Base-by-base conservation (phyloP, 2,329 filamentous ascomycete genomes). In the Stemphylium vesicarium region DNA sequence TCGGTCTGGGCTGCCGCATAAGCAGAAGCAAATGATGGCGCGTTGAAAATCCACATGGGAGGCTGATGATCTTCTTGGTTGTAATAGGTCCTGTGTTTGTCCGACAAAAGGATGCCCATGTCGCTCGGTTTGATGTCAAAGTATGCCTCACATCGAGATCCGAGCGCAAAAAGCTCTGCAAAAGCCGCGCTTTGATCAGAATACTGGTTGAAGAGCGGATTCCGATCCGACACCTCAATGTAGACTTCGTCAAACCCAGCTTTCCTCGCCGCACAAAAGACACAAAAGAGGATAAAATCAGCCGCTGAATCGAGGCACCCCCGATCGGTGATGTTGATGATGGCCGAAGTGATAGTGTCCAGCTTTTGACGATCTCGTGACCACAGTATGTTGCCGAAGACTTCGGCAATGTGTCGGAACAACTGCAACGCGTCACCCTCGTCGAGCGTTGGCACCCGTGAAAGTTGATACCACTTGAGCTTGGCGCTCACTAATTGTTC, bases 111-210 rank as follows among this genome's bases (percentile, higher is more conserved):
- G 31, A 70, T 56, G 13, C 73, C 73, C 44, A 75, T 75, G 37
- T 71, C 69, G 56, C 70, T 76, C 1, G 69, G 74, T 37, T 64
- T 66, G 43, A 87, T 79, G 54, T 85, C 84, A 53, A 88, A 86
- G 64, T 87, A 88, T 0, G 82, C 78, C 56, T 87, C 84, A 63
- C 85, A 88, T 49, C 85, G 82, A 3, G 85, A 87, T 1, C 85
- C 85, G 1, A 87, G 75, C 0, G 84, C 85, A 71, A 86, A 88
- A 0, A 86, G 80, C 65, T 88, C 85, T 0, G 85, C 82, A 62
- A 88, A 88, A 6, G 84, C 84, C 29, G 84, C 85, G 12, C 85
- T 85, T 68, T 88, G 85, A 52, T 88, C 85, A 1, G 84, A 77
- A 51, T 86, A 85, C 16, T 81, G 78, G 49, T 86, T 83, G 69